phyloP scores from a whole-genome alignment of 169 alveolate species.

The Amoebophrya sp. region DNA sequence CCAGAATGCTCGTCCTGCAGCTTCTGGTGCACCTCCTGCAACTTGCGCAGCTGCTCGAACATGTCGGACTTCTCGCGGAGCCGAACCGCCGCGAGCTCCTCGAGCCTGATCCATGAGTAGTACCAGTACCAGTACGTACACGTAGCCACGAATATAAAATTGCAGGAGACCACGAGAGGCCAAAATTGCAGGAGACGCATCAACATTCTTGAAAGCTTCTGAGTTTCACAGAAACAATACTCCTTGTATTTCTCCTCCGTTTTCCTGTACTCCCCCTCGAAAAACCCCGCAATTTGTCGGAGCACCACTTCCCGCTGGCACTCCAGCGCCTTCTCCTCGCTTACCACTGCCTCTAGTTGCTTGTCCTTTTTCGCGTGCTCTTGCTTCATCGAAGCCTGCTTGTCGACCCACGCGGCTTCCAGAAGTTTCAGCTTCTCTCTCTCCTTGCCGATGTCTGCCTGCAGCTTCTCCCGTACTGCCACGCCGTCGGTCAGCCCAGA shows the following conservation, averaged over 20 bases:
- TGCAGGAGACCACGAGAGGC: too few relatives aligned
- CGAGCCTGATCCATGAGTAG: too few relatives aligned
- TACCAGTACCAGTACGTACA: too few relatives aligned
- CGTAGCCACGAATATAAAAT: too few relatives aligned
- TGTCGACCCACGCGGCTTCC: neutral
- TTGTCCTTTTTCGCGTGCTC: neutral
- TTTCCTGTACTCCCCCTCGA: neutral
- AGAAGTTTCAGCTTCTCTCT: neutral
- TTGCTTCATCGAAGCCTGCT: neutral
- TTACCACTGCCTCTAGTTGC: too few relatives aligned
- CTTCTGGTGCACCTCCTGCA: neutral
- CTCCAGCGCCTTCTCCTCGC: neutral
- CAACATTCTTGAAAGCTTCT: too few relatives aligned
- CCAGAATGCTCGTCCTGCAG: neutral
- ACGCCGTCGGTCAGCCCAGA: neutral
- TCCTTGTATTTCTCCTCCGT: too few relatives aligned
- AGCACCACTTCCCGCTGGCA: neutral
- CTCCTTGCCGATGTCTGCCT: neutral
- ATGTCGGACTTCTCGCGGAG: neutral
- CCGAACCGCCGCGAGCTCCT: neutral
- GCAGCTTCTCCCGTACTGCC: neutral
- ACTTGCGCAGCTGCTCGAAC: neutral
- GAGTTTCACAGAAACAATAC: too few relatives aligned
- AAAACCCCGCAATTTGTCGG: neutral
- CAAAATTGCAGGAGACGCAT: too few relatives aligned